These are phyloP conservation scores for Citeromyces matritensis DNA, from an alignment of 805 yeast genomes.

Conservation along the genomic window DNA sequence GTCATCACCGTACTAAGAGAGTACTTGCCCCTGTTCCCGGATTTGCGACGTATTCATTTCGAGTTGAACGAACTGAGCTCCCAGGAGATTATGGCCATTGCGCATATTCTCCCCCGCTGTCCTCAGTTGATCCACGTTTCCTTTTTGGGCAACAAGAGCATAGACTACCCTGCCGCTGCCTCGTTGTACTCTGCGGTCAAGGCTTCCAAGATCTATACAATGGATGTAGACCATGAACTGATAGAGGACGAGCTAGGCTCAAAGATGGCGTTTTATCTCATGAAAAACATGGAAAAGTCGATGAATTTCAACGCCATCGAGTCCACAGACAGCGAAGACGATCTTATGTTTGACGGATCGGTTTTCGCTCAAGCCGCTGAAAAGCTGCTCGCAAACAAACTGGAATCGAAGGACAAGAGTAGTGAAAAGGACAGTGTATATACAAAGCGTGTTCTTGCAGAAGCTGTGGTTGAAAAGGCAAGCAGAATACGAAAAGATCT, in stretches of 20 bases:
- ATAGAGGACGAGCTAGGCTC: constrained; percentile 35
- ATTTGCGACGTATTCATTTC: constrained; percentile 34
- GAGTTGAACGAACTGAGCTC: constrained; percentile 34
- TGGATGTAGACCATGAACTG: constrained; percentile 39
- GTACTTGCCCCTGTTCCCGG: constrained; percentile 26
- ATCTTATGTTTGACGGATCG: constrained; percentile 63
- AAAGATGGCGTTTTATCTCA: constrained; percentile 37
- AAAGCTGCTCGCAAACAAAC: constrained; percentile 26
- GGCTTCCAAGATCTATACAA: constrained; percentile 27
- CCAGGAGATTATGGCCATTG: constrained; percentile 30
- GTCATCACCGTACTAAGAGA: constrained; percentile 27
- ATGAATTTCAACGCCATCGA: constrained; percentile 14
- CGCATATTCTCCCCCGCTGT: constrained; percentile 29
- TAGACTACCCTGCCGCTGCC: constrained; percentile 27
- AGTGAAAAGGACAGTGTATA: constrained; percentile 18
- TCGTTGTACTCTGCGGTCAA: constrained; percentile 36
- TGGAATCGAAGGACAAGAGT: constrained; percentile 11
- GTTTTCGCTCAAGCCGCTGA: constrained; percentile 64
- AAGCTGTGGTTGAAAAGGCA: constrained; percentile 36
- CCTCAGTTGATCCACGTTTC: constrained; percentile 37
- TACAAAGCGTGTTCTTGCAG: constrained; percentile 26
- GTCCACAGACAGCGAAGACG: constrained; percentile 22
- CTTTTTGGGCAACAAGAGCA: constrained; percentile 31
- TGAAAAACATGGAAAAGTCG: constrained; percentile 38
- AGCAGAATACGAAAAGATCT: constrained; percentile 31